Evolutionary conservation across 2,329 filamentous ascomycete species (phyloP), one percentile per base, ranked within the genome.

Genomic region (Periconia sp.): DNA sequence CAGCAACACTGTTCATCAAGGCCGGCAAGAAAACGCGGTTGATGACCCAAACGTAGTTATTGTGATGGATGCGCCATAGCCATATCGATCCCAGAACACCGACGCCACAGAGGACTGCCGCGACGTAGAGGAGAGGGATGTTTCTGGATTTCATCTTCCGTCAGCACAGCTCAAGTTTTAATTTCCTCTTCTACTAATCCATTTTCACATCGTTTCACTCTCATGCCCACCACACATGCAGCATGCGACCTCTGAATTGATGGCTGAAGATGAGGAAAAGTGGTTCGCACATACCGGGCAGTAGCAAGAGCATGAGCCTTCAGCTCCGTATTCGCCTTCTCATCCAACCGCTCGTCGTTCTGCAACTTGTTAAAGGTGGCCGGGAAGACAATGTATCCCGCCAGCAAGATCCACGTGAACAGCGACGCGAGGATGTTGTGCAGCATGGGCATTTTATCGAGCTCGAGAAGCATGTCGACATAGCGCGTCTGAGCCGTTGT

Each of bases 41-140:
- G 9, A 82, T 71, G 19, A 83, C 70, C 81, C 80, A 85, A 17
- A 83, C 74, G 52, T 83, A 82, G 57, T 84, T 83, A 15, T 65
- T 61, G 40, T 75, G 66, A 68, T 79, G 79, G 18, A 70, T 66
- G 48, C 73, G 68, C 55, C 74, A 80, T n/a, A 84, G 67, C 61
- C 69, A 74, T 2, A 74, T 47, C 61, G 79, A 77, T 3, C 79
- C 76, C 1, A 71, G 44, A 1, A 65, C 60, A 2, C 78, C 78
- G 5, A 77, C 52, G 8, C 68, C 70, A 52, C 80, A 79, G 30
- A 76, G 75, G 9, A 75, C 65, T 15, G 74, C 76, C 1, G 77
- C 76, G 14, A 81, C 63, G 27, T 74, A 78, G 18, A 82, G 66
- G 9, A 80, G 64, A 1, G 71, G 76, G n/a, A 76, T 63, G 51